These are phyloP conservation scores for Colletotrichum sp. DNA, from an alignment of 2,329 filamentous ascomycete species.

Conservation along the genomic window DNA sequence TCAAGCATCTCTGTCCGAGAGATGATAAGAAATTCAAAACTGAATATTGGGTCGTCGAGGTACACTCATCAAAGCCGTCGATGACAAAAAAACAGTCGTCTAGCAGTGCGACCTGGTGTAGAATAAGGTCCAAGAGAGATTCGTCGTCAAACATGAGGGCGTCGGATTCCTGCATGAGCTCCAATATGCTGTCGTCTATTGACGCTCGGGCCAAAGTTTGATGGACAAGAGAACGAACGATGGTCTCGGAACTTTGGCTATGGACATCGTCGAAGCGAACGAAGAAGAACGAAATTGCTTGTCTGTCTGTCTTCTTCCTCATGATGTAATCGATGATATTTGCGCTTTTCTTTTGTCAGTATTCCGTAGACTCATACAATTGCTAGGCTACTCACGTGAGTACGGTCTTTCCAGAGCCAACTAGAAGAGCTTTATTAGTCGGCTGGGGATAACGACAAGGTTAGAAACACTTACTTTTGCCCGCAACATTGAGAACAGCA, in stretches of 20 bases:
- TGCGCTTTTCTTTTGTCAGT: background rate
- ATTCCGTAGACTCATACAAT: background rate
- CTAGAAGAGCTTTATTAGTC: background rate
- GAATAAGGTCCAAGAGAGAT: background rate
- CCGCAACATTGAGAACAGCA: background rate
- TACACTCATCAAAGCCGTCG: background rate
- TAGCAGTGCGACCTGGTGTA: fast-evolving
- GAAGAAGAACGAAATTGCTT: background rate
- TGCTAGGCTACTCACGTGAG: background rate
- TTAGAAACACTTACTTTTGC: background rate
- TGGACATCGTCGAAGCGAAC: background rate
- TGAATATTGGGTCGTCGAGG: background rate
- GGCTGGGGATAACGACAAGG: background rate
- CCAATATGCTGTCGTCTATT: background rate
- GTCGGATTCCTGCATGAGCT: background rate
- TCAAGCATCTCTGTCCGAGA: no score
- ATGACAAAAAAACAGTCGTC: background rate
- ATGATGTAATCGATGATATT: background rate
- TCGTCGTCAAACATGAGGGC: background rate
- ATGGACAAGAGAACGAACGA: background rate
- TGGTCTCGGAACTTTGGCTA: background rate
- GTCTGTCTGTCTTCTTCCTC: background rate
- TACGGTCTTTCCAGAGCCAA: background rate
- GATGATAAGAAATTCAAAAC: background rate
- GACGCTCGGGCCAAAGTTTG: background rate